Evolutionary conservation across 768 basidiomycete species (phyloP).

Genomic region (Pluteus cervinus): DNA sequence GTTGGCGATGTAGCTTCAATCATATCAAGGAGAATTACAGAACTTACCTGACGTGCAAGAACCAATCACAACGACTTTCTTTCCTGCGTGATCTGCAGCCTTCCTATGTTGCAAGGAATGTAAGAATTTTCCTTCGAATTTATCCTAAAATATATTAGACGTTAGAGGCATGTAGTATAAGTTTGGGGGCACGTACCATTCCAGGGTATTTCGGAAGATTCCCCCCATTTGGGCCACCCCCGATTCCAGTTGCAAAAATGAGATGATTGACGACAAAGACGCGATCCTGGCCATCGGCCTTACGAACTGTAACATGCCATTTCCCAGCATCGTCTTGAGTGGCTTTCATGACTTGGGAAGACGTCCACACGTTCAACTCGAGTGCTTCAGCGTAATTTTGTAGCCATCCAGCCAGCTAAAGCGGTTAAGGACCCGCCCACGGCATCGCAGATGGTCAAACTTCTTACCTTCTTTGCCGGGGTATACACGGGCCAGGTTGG

Average conservation of each 20-base stretch:
- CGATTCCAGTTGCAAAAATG: background rate
- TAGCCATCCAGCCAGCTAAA: constrained; percentile 33
- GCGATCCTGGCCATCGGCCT: constrained; percentile 1
- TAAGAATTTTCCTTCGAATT: constrained; percentile 36
- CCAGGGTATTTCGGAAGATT: background rate
- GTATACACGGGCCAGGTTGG: constrained; percentile 52
- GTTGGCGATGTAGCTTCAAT: background rate
- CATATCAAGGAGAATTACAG: background rate
- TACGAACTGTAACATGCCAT: constrained; percentile 2
- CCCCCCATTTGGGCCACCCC: background rate
- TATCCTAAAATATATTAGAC: constrained; percentile 17
- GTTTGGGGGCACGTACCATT: background rate
- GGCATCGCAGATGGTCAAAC: background rate
- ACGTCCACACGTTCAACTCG: constrained; percentile 49
- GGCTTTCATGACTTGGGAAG: constrained; percentile 26
- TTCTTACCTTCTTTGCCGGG: constrained; percentile 43
- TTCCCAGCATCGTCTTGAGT: constrained; percentile 21
- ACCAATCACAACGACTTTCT: constrained; percentile 55
- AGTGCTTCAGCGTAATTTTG: constrained; percentile 26
- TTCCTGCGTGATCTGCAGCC: constrained; percentile 38
- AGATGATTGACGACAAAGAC: constrained; percentile 3
- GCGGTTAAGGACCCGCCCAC: background rate
- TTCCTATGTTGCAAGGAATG: constrained; percentile 43
- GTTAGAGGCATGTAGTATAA: background rate
- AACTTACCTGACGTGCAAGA: constrained; percentile 44